A percentile compares a stretch with the other conserved stretches of the same genome.
Evolutionary conservation across 305 asterid species (phyloP).

Genomic region (Solanum hybrid): DNA sequence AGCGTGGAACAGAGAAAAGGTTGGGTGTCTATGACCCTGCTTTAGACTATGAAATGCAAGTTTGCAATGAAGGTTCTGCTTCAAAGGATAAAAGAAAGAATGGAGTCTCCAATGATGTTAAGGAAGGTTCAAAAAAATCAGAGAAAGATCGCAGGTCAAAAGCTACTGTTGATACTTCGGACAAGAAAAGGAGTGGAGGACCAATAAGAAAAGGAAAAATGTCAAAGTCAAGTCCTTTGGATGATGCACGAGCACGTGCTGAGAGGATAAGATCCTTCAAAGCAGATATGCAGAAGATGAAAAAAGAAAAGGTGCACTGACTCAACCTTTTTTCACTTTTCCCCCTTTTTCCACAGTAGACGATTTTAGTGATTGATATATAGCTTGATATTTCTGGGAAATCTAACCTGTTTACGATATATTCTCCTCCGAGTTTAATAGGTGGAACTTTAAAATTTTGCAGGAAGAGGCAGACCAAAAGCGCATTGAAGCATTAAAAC

Average conservation of each 20-base stretch:
- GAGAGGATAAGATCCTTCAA: conserved; percentile 82
- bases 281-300: conserved; percentile 82
- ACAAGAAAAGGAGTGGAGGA: conserved; percentile 68
- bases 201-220: conserved; percentile 61
- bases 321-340: neutral
- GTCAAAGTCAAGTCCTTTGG: conserved; percentile 61
- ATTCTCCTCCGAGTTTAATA: neutral
- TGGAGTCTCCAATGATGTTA: conserved; percentile 24
- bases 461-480: conserved; percentile 80
- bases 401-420: conserved; percentile 4
- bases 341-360: neutral
- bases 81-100: conserved; percentile 34
- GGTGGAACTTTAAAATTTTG: conserved; percentile 1
- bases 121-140: conserved; percentile 40
- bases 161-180: conserved; percentile 33
- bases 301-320: conserved; percentile 70
- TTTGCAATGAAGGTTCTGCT: conserved; percentile 30
- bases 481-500: conserved; percentile 76
- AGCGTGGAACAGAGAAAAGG: conserved; percentile 54
- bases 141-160: conserved; percentile 56
- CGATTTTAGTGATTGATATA: neutral
- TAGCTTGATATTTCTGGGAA: neutral
- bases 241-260: conserved; percentile 93
- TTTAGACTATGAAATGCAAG: conserved; percentile 80
- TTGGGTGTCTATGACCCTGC: conserved; percentile 54